Evolutionary conservation across 495 filamentous ascomycete species (phyloP).

Genomic region (Xylaria flabelliformis): DNA sequence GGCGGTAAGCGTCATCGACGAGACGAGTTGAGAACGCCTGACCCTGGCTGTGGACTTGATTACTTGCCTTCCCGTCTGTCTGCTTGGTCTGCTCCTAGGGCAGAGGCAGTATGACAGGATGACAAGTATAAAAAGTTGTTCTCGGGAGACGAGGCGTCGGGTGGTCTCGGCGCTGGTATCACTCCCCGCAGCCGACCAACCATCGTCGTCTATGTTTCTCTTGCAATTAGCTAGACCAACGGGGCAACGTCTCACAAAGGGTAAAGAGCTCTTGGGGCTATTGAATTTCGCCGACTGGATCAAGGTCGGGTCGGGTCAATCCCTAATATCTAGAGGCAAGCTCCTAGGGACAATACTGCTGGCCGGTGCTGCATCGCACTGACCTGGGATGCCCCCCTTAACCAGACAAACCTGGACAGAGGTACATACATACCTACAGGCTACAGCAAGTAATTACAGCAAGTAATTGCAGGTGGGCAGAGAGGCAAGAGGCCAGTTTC

Average conservation of each 20-base stretch:
- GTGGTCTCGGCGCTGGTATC: conserved; percentile 4
- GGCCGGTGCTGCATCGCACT: conserved; percentile 7
- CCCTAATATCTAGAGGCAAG: neutral
- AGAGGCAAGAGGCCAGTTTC: conserved; percentile 4
- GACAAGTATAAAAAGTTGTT: neutral
- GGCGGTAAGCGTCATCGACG: conserved; percentile 8
- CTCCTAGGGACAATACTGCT: neutral
- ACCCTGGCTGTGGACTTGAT: neutral
- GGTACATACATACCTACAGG: neutral
- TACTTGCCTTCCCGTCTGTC: neutral
- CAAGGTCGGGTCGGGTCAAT: neutral
- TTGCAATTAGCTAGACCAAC: conserved; percentile 9
- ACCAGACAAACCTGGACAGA: conserved; percentile 1
- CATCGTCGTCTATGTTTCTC: conserved; percentile 2
- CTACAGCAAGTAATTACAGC: neutral
- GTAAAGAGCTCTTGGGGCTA: neutral
- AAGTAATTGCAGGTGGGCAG: conserved; percentile 5
- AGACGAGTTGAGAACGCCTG: conserved; percentile 7
- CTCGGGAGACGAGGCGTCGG: neutral
- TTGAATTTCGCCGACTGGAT: neutral
- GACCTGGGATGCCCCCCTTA: conserved; percentile 7
- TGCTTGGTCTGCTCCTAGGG: neutral
- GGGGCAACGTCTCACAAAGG: conserved; percentile 5
- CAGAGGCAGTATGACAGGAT: conserved; percentile 4
- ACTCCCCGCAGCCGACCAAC: neutral